These are phyloP conservation scores for Yamadazyma membranifaciens DNA, from an alignment of 1,139 yeast genomes.

Conservation along the genomic window DNA sequence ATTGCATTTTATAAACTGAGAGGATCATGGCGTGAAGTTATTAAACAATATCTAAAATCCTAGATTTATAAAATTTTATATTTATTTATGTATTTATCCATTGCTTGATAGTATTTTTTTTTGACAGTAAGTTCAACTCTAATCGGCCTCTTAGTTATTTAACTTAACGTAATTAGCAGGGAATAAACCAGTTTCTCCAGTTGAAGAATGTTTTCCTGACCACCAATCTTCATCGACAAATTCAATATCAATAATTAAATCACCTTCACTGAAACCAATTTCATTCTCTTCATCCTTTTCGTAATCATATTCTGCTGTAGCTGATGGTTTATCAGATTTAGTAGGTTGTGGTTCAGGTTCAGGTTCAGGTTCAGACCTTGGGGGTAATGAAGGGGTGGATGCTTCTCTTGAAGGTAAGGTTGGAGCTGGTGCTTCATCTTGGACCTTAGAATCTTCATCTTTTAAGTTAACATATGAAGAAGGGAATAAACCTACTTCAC, in stretches of 20 bases:
- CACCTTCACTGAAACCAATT: constrained; percentile 79
- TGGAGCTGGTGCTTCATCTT: constrained; percentile 17
- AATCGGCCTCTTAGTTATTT: constrained; percentile 19
- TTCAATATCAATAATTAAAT: constrained; percentile 74
- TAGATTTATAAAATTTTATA: background rate
- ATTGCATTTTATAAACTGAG: constrained; percentile 60
- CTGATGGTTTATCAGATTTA: constrained; percentile 43
- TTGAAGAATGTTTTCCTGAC: constrained; percentile 66
- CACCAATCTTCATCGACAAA: constrained; percentile 97
- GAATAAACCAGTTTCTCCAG: constrained; percentile 81
- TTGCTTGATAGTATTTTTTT: background rate
- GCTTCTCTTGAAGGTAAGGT: constrained; percentile 16
- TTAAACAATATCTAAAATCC: constrained; percentile 39
- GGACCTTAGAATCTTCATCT: constrained; percentile 16
- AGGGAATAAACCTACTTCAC: constrained; percentile 71
- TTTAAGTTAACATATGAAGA: constrained; percentile 60
- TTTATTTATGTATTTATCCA: constrained; percentile 2
- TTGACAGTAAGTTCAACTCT: background rate
- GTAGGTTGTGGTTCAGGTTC: constrained; percentile 11
- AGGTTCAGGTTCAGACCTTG: constrained; percentile 14
- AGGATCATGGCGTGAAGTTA: constrained; percentile 66
- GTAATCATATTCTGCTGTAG: constrained; percentile 81
- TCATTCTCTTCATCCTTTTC: constrained; percentile 92
- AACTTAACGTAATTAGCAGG: constrained; percentile 82
- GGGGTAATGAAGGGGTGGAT: constrained; percentile 19